phyloP scores from a whole-genome alignment of 1,139 yeast genomes.

The Suhomyces maxii region DNA sequence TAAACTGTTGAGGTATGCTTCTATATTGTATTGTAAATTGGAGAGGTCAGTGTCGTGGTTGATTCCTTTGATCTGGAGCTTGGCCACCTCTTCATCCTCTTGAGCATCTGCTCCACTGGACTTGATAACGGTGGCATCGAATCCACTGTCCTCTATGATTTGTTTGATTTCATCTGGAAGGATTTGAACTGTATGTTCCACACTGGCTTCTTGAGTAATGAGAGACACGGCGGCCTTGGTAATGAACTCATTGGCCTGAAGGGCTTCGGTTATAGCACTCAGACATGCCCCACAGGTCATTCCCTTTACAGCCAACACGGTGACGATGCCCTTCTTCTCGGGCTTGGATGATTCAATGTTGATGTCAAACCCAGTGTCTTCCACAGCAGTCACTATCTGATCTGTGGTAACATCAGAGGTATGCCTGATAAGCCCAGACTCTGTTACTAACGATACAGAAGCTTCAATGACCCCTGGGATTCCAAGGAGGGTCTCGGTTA shows the following conservation, averaged over 20 bases:
- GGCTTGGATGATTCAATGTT: constrained; percentile 14
- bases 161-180: constrained; percentile 17
- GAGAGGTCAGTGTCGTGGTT: constrained; percentile 26
- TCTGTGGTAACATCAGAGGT: constrained; percentile 30
- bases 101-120: constrained; percentile 19
- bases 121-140: constrained; percentile 27
- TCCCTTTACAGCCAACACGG: constrained; percentile 24
- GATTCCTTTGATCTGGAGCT: constrained; percentile 38
- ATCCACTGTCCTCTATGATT: constrained; percentile 41
- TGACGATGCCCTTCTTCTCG: neutral
- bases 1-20: constrained; percentile 36
- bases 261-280: constrained; percentile 35
- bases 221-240: constrained; percentile 36
- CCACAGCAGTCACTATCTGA: constrained; percentile 50
- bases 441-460: constrained; percentile 71
- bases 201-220: constrained; percentile 37
- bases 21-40: constrained; percentile 39
- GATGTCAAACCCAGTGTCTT: constrained; percentile 78
- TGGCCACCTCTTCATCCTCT: constrained; percentile 28
- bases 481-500: constrained; percentile 52
- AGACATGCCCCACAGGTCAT: constrained; percentile 47
- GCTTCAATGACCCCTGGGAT: constrained; percentile 52
- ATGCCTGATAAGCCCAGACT: constrained; percentile 62
- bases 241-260: constrained; percentile 26
- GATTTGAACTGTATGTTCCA: constrained; percentile 21